phyloP scores from a whole-genome alignment of 495 filamentous ascomycete species.

The Penicillium subrubescens region DNA sequence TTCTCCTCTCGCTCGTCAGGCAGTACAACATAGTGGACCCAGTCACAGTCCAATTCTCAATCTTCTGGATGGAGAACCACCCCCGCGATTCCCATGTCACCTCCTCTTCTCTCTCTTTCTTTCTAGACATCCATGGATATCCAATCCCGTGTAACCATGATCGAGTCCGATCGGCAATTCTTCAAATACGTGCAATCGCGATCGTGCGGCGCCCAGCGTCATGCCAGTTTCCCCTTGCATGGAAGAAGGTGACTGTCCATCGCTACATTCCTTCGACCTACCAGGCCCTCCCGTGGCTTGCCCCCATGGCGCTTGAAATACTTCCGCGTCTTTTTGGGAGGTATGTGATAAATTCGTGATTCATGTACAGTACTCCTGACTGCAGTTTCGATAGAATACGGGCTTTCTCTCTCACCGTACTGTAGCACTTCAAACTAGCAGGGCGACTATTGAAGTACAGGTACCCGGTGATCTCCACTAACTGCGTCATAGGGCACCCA shows the following conservation, averaged over 20 bases:
- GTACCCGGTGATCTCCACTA: slow-evolving; percentile 19
- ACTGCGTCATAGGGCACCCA: slow-evolving; percentile 30
- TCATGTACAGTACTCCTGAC: background rate
- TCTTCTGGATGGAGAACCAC: background rate
- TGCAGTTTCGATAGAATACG: background rate
- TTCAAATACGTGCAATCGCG: slow-evolving; percentile 12
- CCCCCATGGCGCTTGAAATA: background rate
- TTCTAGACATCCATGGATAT: background rate
- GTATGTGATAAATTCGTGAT: slow-evolving; percentile 7
- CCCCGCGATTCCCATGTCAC: background rate
- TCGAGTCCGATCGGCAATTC: slow-evolving; percentile 24
- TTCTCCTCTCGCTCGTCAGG: background rate
- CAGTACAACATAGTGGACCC: background rate
- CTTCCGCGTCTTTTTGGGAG: slow-evolving; percentile 7
- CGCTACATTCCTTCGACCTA: background rate
- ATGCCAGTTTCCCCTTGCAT: slow-evolving; percentile 29
- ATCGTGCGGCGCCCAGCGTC: slow-evolving; percentile 18
- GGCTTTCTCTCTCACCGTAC: background rate
- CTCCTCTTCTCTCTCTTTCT: background rate
- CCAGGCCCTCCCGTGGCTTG: background rate
- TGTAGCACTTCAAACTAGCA: background rate
- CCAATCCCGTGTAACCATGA: slow-evolving; percentile 12
- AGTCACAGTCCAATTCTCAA: background rate
- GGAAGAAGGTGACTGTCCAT: slow-evolving; percentile 2
- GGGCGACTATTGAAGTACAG: background rate